Evolutionary conservation across 2,329 filamentous ascomycete genomes (phyloP), one percentile per base, ranked within the genome.

Genomic region (Fusarium xyrophilum): DNA sequence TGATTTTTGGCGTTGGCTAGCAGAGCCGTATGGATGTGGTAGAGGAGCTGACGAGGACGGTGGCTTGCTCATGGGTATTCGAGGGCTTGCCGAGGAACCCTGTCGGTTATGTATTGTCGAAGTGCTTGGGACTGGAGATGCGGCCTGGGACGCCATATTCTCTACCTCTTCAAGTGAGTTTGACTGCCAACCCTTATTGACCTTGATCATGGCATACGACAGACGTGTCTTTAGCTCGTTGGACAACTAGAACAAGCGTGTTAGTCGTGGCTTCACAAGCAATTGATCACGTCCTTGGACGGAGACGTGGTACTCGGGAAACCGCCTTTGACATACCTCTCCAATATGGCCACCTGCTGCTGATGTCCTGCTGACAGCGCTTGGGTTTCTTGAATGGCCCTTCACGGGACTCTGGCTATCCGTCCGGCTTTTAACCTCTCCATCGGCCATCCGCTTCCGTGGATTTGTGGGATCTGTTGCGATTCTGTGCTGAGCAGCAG

Each of bases 151-250:
- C 13, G 91, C 88, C 40, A 93, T 80, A 47, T 87, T 88, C 79
- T 95, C 93, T 32, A 95, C 87, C 78, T 95, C 91, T 57, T 91
- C 89, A 60, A 96, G 88, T 21, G 88, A 89, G 67, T 91, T 89
- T 51, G 89, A 86, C 79, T 97, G 91, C 91, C 93, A 96, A 61
- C 93, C 93, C 75, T 96, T 89, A 76, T 93, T 93, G 40, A 97
- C 91, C 79, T 97, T 97, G 76, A 96, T 86, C 86, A 97, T 96
- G 68, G 95, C 95, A 78, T 97, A 97, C 10, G 93, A 93, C 30
- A 98, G 85, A 73, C 93, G 91, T 52, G 93, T 90, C 76, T 90
- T 91, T 54, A 98, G 85, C 75, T 95, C 91, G 56, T 89, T 87
- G 40, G 92, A 93, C 56, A 93, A 82, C 91, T 93, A 76, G 10